A percentile compares a stretch with the other conserved stretches of the same genome.
Evolutionary conservation across 2,329 filamentous ascomycete species (phyloP).

Genomic region (Trichoderma simmonsii): DNA sequence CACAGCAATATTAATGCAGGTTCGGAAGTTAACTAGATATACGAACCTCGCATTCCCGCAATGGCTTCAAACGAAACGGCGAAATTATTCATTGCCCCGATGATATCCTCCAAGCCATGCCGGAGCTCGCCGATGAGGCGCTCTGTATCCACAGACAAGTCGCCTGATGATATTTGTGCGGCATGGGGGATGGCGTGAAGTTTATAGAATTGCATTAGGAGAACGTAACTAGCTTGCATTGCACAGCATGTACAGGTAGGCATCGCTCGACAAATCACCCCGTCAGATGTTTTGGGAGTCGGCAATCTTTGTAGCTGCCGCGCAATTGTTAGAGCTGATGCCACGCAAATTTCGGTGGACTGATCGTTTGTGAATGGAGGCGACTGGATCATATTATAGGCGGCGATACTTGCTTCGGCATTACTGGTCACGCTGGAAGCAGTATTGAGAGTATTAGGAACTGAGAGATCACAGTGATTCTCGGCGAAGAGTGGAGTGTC

Average conservation of each 20-base stretch:
- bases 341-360: not conserved
- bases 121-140: not conserved
- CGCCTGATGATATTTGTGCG: not conserved
- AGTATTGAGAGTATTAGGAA: not conserved
- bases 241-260: not conserved
- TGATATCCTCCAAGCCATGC: not conserved
- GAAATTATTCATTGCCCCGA: not conserved
- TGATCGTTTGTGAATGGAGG: not conserved
- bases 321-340: not conserved
- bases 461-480: not conserved
- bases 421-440: not conserved
- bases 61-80: not conserved
- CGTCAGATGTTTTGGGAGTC: not conserved
- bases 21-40: not conserved
- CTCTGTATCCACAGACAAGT: not conserved
- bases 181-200: not conserved
- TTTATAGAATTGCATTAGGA: not conserved
- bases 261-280: not conserved
- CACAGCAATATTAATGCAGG: not conserved
- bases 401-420: not conserved
- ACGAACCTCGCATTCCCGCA: not conserved
- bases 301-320: not conserved
- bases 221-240: not conserved
- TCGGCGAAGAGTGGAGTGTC: not conserved
- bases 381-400: not conserved